These are phyloP conservation scores for Mycena pura DNA, from an alignment of 768 basidiomycete genomes.

Conservation along the genomic window DNA sequence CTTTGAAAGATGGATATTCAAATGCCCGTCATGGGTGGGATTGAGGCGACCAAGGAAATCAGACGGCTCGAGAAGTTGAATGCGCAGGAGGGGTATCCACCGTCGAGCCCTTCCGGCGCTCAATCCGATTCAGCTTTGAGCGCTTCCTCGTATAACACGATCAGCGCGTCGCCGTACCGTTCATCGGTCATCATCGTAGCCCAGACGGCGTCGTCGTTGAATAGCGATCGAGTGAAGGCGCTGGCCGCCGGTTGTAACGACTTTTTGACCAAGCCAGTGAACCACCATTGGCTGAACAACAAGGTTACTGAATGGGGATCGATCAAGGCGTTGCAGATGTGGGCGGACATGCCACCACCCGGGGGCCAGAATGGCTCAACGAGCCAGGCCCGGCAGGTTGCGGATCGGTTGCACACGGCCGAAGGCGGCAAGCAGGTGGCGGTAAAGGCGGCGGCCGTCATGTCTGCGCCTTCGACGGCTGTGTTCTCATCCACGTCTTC, in stretches of 20 bases:
- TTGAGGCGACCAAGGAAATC: slow-evolving; percentile 96
- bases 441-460: background rate
- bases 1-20: slow-evolving; percentile 96
- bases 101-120: slow-evolving; percentile 71
- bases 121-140: slow-evolving; percentile 26
- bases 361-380: slow-evolving; percentile 45
- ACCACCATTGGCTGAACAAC: slow-evolving; percentile 92
- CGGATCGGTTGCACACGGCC: slow-evolving; percentile 54
- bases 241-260: slow-evolving; percentile 99
- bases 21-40: slow-evolving; percentile 99
- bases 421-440: slow-evolving; percentile 39
- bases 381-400: slow-evolving; percentile 50
- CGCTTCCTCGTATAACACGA: slow-evolving; percentile 49
- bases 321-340: slow-evolving; percentile 93
- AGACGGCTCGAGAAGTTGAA: slow-evolving; percentile 79
- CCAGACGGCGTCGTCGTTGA: slow-evolving; percentile 95
- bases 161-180: slow-evolving; percentile 71
- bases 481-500: slow-evolving; percentile 19
- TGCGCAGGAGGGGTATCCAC: slow-evolving; percentile 70
- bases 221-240: slow-evolving; percentile 95
- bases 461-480: background rate
- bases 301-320: slow-evolving; percentile 99
- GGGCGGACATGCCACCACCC: slow-evolving; percentile 81
- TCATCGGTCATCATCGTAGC: slow-evolving; percentile 99
- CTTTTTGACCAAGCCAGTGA: slow-evolving; percentile 97